Base-by-base conservation (phyloP, 371 early-diverging fungal species). In the Circinella minor region DNA sequence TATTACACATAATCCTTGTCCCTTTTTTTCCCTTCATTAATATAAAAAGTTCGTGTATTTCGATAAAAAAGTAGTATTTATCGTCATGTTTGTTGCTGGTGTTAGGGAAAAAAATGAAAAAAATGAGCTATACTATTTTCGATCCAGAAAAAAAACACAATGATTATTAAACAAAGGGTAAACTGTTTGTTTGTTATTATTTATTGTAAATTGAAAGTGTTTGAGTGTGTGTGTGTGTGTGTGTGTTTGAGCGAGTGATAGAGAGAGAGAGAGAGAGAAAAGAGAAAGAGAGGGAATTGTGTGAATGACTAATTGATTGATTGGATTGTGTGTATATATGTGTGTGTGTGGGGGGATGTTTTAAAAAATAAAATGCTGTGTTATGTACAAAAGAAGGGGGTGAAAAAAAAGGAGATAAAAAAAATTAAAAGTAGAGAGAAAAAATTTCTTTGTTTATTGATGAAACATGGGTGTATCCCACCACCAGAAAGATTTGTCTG, bases 401-500 rank as follows among this genome's bases (percentile, higher is more conserved):
- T 13, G 55, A 48, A 46, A 37, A 59, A 37, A 1, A 49, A 54
- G 60, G 61, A 15, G 51, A 51, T 8, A n/a, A 15, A 60, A 34
- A 37, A 11, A 27, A 43, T 55, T 57, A 55, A 39, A 38, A 48
- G 18, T 14, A 66, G 36, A 20, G 27, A 18, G 36, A 36, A 39
- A 39, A 62, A 60, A 55, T 69, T 63, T 57, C 49, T 61, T 70
- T 70, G 48, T 67, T 71, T 48, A 36, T 39, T 48, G 66, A 61
- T 51, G 62, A 48, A 55, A 63, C 39, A 36, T 37, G 27, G 57
- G 48, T 11, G 73, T 71, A 69, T 79, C 77, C 76, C 81, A 79
- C 83, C 83, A 83, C 67, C 74, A 74, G 65, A 83, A 83, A 11
- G 74, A 77, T 61, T 77, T 77, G 46, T 77, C 71, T 48, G 70